phyloP scores from a whole-genome alignment of 768 basidiomycete species.

The Tylopilus felleus region DNA sequence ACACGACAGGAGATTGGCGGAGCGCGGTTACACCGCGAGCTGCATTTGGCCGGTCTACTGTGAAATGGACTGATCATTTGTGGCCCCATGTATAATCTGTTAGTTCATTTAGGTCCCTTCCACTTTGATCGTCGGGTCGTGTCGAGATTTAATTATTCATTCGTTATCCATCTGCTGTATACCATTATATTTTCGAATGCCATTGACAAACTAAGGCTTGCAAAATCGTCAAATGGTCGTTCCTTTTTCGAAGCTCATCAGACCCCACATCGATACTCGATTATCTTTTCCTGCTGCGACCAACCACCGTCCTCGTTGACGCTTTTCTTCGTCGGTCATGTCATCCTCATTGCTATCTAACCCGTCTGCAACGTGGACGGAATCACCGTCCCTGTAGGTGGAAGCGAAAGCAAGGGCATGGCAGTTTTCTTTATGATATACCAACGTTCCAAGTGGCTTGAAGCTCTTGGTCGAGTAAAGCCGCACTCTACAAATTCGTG shows the following conservation, averaged over 20 bases:
- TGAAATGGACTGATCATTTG: conserved; percentile 18
- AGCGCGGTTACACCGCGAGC: conserved; percentile 44
- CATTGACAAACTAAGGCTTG: background rate
- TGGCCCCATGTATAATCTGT: conserved; percentile 8
- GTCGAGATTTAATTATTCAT: conserved; percentile 4
- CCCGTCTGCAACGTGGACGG: background rate
- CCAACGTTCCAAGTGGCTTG: conserved; percentile 80
- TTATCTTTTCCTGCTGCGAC: conserved; percentile 63
- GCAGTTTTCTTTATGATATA: conserved; percentile 76
- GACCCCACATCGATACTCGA: conserved; percentile 68
- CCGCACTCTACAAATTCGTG: conserved; percentile 53
- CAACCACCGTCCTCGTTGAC: conserved; percentile 56
- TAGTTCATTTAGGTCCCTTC: background rate
- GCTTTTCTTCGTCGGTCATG: conserved; percentile 42
- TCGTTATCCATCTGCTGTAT: conserved; percentile 21
- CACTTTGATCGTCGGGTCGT: background rate
- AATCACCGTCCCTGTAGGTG: conserved; percentile 1
- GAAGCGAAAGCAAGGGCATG: conserved; percentile 73
- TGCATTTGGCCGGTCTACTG: conserved; percentile 54
- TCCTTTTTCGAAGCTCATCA: conserved; percentile 40
- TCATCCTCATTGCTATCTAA: conserved; percentile 37
- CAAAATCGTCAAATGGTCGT: background rate
- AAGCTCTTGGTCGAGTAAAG: conserved; percentile 78
- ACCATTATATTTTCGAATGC: background rate
- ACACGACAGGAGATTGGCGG: conserved; percentile 38